These are phyloP conservation scores for sorghum (Sorghum bicolor) DNA, from an alignment of 176 grass and related monocot species.

Conservation along the genomic window DNA sequence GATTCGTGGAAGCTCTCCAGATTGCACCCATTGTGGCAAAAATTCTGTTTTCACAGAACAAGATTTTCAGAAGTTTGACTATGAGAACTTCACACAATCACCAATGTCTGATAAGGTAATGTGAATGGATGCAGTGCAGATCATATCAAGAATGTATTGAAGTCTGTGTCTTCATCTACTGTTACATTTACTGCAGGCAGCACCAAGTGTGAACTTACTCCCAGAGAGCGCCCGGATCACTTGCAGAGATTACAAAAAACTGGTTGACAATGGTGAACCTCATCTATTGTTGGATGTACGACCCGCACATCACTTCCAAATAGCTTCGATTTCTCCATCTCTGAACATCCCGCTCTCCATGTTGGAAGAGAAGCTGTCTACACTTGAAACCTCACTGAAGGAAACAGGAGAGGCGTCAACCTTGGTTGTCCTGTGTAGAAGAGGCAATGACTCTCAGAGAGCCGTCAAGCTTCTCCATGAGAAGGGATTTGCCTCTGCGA, in stretches of 20 bases:
- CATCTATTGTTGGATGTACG: conserved; percentile 80
- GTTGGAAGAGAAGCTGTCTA: conserved; percentile 61
- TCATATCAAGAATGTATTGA: background rate
- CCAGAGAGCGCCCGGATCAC: conserved; percentile 55
- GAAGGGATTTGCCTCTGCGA: conserved; percentile 61
- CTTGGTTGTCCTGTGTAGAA: conserved; percentile 73
- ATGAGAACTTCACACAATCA: conserved; percentile 81
- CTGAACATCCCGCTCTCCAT: conserved; percentile 64
- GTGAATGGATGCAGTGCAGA: background rate
- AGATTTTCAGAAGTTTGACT: conserved; percentile 82
- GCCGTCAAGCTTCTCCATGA: conserved; percentile 58
- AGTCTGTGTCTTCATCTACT: background rate
- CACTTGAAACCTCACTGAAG: conserved; percentile 42
- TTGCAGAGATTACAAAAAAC: conserved; percentile 59
- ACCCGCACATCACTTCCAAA: conserved; percentile 81
- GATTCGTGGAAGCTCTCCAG: conserved; percentile 64
- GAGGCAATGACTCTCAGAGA: conserved; percentile 83
- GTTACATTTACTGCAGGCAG: conserved; percentile 46
- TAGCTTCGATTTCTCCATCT: conserved; percentile 59
- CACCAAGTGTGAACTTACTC: conserved; percentile 43
- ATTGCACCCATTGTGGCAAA: conserved; percentile 64
- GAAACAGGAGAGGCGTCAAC: background rate
- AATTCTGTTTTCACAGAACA: conserved; percentile 58
- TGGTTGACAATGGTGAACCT: conserved; percentile 44
- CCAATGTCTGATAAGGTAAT: conserved; percentile 90